Conservation (phyloP, 2,329 filamentous ascomycete species). For the Colletotrichum sp. region DNA sequence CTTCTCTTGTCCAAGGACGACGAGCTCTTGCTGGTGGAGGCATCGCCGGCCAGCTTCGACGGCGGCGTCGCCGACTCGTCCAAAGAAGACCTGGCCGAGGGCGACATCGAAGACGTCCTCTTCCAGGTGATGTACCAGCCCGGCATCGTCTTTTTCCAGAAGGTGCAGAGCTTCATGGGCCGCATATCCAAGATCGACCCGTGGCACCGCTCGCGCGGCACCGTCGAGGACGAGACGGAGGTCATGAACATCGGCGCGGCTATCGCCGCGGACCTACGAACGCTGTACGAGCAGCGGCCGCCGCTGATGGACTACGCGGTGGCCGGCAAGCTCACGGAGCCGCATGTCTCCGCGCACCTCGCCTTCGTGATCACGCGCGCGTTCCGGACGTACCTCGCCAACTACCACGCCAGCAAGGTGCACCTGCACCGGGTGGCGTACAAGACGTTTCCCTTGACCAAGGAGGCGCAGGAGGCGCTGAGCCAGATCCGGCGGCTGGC, state of each 20-base stretch:
- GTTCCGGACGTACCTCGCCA: constrained; percentile 61
- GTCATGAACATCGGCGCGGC: constrained; percentile 59
- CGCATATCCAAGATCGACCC: constrained; percentile 61
- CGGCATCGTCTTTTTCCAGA: constrained; percentile 61
- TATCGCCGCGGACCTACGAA: constrained; percentile 55
- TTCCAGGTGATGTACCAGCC: constrained; percentile 62
- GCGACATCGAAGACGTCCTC: constrained; percentile 53
- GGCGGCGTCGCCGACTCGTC: constrained; percentile 29
- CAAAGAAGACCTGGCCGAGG: constrained; percentile 26
- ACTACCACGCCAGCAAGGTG: constrained; percentile 61
- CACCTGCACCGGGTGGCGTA: constrained; percentile 64
- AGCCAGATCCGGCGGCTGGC: constrained; percentile 53
- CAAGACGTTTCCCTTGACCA: constrained; percentile 55
- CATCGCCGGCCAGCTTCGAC: constrained; percentile 46
- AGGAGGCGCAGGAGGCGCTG: constrained; percentile 52
- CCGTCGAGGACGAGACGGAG: constrained; percentile 62
- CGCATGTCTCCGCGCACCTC: constrained; percentile 52
- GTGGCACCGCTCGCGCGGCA: constrained; percentile 60
- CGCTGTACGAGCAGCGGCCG: constrained; percentile 55
- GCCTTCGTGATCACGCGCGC: constrained; percentile 55
- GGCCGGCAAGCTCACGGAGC: constrained; percentile 52
- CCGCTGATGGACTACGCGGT: constrained; percentile 62
- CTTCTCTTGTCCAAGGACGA: constrained; percentile 55
- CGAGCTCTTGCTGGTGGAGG: constrained; percentile 48
- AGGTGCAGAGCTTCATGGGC: constrained; percentile 62